These are phyloP conservation scores for Rhinocladiella similis DNA, from an alignment of 2,329 filamentous ascomycete species.

Conservation along the genomic window DNA sequence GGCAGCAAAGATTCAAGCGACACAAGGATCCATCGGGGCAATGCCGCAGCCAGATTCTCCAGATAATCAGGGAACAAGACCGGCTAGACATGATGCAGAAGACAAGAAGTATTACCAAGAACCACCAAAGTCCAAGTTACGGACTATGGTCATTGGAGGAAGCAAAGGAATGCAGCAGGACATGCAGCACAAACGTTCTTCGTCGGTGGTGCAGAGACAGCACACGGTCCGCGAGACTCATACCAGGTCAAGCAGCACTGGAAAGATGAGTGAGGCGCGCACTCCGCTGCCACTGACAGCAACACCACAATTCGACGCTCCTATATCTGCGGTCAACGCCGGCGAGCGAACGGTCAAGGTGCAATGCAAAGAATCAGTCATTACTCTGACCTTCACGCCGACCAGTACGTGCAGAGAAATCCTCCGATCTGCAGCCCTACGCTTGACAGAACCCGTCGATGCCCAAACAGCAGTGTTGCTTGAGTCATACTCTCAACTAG, in stretches of 20 bases:
- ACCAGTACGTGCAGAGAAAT: constrained; percentile 75
- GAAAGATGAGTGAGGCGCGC: constrained; percentile 5
- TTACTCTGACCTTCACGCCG: constrained; percentile 70
- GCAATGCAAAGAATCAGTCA: constrained; percentile 67
- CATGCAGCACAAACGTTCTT: constrained; percentile 6
- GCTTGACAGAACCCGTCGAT: constrained; percentile 65
- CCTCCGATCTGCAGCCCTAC: constrained; percentile 64
- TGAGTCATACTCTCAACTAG: constrained; percentile 73
- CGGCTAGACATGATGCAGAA: neutral
- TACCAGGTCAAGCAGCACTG: constrained; percentile 4
- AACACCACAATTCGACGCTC: constrained; percentile 61
- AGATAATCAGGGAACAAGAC: neutral
- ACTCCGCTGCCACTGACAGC: constrained; percentile 1
- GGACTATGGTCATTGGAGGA: constrained; percentile 17
- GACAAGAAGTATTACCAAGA: neutral
- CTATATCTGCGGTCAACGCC: constrained; percentile 76
- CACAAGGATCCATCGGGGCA: neutral
- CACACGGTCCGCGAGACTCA: constrained; percentile 2
- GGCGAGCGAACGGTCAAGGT: constrained; percentile 74
- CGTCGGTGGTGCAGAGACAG: constrained; percentile 2
- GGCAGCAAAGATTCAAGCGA: neutral
- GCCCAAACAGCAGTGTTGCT: constrained; percentile 68
- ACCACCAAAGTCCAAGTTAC: constrained; percentile 8
- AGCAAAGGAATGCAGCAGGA: neutral
- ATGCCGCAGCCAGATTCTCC: no score